These are phyloP conservation scores for Diaporthe velutina DNA, from an alignment of 2,329 filamentous ascomycete genomes.

Conservation along the genomic window DNA sequence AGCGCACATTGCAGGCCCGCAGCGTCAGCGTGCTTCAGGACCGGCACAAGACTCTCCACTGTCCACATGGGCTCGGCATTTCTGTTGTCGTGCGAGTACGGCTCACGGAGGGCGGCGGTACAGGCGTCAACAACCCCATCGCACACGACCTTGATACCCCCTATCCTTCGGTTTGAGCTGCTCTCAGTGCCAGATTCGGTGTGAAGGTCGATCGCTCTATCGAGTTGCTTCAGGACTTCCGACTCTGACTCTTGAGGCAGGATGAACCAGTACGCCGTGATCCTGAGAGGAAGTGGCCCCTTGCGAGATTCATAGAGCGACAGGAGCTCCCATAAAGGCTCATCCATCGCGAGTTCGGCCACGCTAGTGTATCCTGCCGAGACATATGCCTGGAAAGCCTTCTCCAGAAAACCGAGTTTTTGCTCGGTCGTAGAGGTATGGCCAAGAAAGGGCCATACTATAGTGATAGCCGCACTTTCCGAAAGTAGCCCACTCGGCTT, in stretches of 20 bases:
- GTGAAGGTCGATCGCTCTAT: slow-evolving; percentile 57
- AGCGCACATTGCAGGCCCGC: background rate
- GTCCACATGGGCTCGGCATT: slow-evolving; percentile 67
- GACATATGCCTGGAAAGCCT: background rate
- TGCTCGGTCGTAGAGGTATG: background rate
- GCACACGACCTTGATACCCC: slow-evolving; percentile 74
- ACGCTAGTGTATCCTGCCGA: background rate
- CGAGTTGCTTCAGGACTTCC: slow-evolving; percentile 62
- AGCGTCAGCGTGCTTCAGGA: background rate
- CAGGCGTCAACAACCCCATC: slow-evolving; percentile 76
- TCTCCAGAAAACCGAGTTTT: background rate
- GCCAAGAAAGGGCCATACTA: background rate
- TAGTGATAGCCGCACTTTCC: slow-evolving; percentile 48
- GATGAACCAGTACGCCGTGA: slow-evolving; percentile 70
- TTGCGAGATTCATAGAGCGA: slow-evolving; percentile 43
- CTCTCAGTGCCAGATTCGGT: background rate
- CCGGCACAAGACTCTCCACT: slow-evolving; percentile 56
- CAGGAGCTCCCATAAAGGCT: slow-evolving; percentile 60
- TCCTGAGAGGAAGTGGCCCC: slow-evolving; percentile 54
- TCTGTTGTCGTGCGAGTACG: slow-evolving; percentile 64
- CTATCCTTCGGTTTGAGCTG: slow-evolving; percentile 56
- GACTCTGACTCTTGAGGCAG: slow-evolving; percentile 57
- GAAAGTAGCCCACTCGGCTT: slow-evolving; percentile 62
- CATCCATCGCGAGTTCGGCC: slow-evolving; percentile 52
- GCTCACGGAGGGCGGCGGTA: slow-evolving; percentile 70